phyloP scores from a whole-genome alignment of 1,139 yeast genomes.

The Candida albicans region DNA sequence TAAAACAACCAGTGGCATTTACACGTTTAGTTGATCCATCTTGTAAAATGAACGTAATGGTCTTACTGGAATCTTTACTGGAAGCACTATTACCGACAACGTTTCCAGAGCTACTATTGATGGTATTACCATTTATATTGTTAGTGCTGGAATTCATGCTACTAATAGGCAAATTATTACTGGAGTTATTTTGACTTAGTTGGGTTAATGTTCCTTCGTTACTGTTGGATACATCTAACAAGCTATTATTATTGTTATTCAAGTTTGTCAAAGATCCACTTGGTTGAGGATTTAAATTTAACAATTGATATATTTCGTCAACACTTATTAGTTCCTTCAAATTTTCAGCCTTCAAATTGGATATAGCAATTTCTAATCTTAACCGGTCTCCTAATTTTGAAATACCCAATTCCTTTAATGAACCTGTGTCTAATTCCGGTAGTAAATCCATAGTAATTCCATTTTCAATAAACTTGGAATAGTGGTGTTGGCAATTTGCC shows the following conservation, averaged over 20 bases:
- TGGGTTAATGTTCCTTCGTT: conserved; percentile 18
- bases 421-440: conserved; percentile 63
- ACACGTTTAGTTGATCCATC: conserved; percentile 76
- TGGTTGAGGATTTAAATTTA: conserved; percentile 9
- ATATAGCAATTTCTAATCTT: conserved; percentile 56
- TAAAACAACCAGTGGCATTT: conserved; percentile 76
- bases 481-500: conserved; percentile 39
- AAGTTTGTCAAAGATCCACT: conserved; percentile 1
- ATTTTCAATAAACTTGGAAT: conserved; percentile 38
- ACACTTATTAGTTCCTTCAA: conserved; percentile 35
- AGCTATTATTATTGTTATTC: conserved; percentile 2
- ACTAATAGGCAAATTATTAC: conserved; percentile 1
- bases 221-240: conserved; percentile 13
- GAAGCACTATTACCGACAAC: conserved; percentile 17
- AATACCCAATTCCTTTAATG: conserved; percentile 76
- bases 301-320: conserved; percentile 23
- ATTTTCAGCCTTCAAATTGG: conserved; percentile 38
- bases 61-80: conserved; percentile 40
- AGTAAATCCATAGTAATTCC: conserved; percentile 63
- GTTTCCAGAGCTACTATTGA: not conserved
- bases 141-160: not conserved
- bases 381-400: conserved; percentile 79
- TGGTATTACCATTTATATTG: not conserved
- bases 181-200: conserved; percentile 4
- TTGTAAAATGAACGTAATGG: conserved; percentile 66